Evolutionary conservation across 345 rosid genomes (phyloP).

Genomic region (Corchorus capsularis): DNA sequence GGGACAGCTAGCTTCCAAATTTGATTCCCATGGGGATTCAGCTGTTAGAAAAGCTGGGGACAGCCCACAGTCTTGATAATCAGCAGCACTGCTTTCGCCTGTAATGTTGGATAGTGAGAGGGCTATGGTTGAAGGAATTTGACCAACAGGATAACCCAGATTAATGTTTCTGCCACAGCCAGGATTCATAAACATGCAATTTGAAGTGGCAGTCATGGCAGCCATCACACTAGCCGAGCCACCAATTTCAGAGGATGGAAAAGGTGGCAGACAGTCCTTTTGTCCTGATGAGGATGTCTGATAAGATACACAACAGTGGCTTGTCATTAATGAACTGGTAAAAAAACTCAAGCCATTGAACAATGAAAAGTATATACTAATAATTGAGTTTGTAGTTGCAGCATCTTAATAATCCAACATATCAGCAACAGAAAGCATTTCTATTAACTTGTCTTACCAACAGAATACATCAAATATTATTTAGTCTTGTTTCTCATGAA

Average conservation of each 20-base stretch:
- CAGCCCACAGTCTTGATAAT: conserved; percentile 69
- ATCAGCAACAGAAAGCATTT: not conserved
- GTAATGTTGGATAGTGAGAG: conserved; percentile 58
- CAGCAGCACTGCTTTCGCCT: conserved; percentile 58
- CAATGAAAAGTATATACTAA: not conserved
- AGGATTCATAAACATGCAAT: conserved; percentile 44
- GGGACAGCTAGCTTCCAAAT: conserved; percentile 54
- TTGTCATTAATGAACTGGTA: not conserved
- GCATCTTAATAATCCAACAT: not conserved
- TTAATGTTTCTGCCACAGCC: conserved; percentile 43
- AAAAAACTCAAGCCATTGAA: conserved; percentile 5
- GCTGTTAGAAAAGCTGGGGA: conserved; percentile 53
- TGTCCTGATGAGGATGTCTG: conserved; percentile 60
- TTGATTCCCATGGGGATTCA: conserved; percentile 83
- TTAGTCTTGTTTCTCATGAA: not conserved
- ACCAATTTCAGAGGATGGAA: conserved; percentile 40
- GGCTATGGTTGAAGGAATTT: conserved; percentile 61
- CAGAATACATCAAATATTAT: not conserved
- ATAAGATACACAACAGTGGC: conserved; percentile 17
- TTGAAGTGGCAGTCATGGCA: conserved; percentile 24
- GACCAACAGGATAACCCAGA: conserved; percentile 53
- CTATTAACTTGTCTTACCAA: not conserved
- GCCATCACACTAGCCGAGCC: conserved; percentile 32
- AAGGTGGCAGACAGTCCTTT: conserved; percentile 38
- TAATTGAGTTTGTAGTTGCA: not conserved